These are phyloP conservation scores for Sporothrix brasiliensis DNA, from an alignment of 2,329 filamentous ascomycete genomes.

Conservation along the genomic window DNA sequence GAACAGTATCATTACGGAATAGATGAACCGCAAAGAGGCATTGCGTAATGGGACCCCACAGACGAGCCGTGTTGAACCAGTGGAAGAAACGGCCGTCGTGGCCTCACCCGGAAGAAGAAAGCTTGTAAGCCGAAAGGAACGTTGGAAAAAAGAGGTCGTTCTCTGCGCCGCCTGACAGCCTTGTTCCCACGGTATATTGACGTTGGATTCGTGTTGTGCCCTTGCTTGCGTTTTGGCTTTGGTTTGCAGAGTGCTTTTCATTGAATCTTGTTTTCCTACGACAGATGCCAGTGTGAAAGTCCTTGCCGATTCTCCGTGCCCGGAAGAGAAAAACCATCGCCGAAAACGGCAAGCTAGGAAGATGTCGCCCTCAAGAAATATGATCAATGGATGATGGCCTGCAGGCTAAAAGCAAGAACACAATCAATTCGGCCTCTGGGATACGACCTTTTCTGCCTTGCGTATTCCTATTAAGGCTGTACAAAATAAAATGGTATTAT, in stretches of 20 bases:
- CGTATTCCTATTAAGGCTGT: not conserved
- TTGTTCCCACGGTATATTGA: not conserved
- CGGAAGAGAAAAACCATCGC: not conserved
- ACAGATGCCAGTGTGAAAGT: not conserved
- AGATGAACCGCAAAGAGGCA: slow-evolving; percentile 27
- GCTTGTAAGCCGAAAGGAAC: not conserved
- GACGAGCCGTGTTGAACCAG: slow-evolving; percentile 9
- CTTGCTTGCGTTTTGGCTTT: not conserved
- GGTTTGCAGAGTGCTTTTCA: not conserved
- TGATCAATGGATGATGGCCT: not conserved
- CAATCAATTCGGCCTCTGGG: slow-evolving; percentile 6
- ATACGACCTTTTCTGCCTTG: not conserved
- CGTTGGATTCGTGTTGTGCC: not conserved
- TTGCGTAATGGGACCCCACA: slow-evolving; percentile 28
- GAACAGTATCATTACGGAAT: slow-evolving; percentile 1
- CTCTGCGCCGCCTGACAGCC: slow-evolving; percentile 2
- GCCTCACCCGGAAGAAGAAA: not conserved
- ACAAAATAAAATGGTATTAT: not conserved
- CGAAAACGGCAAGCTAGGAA: not conserved
- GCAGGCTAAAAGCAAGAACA: slow-evolving; percentile 20
- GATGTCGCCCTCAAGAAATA: not conserved
- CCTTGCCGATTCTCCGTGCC: not conserved
- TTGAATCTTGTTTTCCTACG: not conserved
- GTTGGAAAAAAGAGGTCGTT: not conserved
- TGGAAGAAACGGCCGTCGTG: not conserved